Evolutionary conservation across 768 basidiomycete species (phyloP).

Genomic region (Rhodotorula kratochvilovae): DNA sequence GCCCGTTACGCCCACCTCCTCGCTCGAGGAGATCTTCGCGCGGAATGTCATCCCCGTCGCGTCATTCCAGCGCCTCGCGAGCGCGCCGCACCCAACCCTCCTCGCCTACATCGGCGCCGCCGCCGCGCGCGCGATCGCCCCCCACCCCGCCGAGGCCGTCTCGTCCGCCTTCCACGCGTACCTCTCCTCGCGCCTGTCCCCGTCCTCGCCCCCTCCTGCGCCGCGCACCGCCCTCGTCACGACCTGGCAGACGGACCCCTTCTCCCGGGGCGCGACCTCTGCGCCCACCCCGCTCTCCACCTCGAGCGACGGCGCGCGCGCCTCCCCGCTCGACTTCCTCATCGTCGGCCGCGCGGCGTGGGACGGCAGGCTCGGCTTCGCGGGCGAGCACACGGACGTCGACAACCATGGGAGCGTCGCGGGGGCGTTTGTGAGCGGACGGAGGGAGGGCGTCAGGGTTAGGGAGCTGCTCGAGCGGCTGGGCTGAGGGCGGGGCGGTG

Average conservation of each 20-base stretch:
- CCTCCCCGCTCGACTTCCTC: constrained; percentile 49
- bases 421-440: constrained; percentile 48
- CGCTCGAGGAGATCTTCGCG: constrained; percentile 23
- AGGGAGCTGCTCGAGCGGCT: constrained; percentile 41
- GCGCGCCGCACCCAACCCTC: constrained; percentile 36
- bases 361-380: constrained; percentile 48
- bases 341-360: constrained; percentile 47
- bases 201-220: not conserved
- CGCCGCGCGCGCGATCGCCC: constrained; percentile 19
- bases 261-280: constrained; percentile 48
- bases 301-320: constrained; percentile 25
- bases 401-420: constrained; percentile 47
- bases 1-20: not conserved
- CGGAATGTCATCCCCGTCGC: constrained; percentile 26
- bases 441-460: constrained; percentile 48
- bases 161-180: constrained; percentile 28
- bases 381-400: constrained; percentile 52
- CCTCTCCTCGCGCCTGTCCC: constrained; percentile 22
- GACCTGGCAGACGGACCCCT: constrained; percentile 47
- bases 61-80: constrained; percentile 22
- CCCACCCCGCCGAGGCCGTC: constrained; percentile 16
- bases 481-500: no score
- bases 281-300: constrained; percentile 44
- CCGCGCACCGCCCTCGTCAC: constrained; percentile 42
- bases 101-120: constrained; percentile 41